Percentiles rank a stretch among this genome's conserved stretches.
Conservation (phyloP, 108 stramenopile species). For the Nitzschia palea region DNA sequence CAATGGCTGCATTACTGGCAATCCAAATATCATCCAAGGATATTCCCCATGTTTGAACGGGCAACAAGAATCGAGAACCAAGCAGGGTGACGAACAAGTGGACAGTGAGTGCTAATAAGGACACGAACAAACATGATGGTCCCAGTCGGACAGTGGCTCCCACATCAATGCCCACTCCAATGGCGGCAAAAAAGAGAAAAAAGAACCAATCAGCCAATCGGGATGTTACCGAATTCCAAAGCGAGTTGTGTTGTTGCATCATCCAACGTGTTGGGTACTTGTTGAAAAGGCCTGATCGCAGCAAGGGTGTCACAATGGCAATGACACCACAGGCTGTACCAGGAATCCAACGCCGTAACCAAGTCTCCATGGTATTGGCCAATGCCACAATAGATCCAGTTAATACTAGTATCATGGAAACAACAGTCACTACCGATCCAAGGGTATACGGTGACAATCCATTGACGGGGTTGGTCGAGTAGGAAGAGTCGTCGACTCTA, state of each 20-base stretch:
- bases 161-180: constrained; percentile 62
- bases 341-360: constrained; percentile 37
- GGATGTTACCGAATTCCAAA: constrained; percentile 14
- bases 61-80: constrained; percentile 26
- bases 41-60: neutral
- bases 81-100: constrained; percentile 43
- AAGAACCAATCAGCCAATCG: constrained; percentile 53
- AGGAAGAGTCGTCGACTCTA: neutral
- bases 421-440: neutral
- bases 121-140: constrained; percentile 45
- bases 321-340: constrained; percentile 68
- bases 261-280: neutral
- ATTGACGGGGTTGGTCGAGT: neutral
- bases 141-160: constrained; percentile 44
- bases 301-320: constrained; percentile 40
- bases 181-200: constrained; percentile 63
- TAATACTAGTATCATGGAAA: constrained; percentile 13
- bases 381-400: constrained; percentile 20
- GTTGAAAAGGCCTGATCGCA: constrained; percentile 3
- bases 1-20: constrained; percentile 84
- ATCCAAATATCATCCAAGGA: constrained; percentile 65
- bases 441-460: neutral
- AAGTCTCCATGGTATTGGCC: constrained; percentile 21
- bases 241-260: neutral
- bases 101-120: constrained; percentile 47